Percentiles rank a stretch among this genome's conserved stretches.
Evolutionary conservation across 1,284 basidiomycete genomes (phyloP).

Genomic region (Pterulicium gracile): DNA sequence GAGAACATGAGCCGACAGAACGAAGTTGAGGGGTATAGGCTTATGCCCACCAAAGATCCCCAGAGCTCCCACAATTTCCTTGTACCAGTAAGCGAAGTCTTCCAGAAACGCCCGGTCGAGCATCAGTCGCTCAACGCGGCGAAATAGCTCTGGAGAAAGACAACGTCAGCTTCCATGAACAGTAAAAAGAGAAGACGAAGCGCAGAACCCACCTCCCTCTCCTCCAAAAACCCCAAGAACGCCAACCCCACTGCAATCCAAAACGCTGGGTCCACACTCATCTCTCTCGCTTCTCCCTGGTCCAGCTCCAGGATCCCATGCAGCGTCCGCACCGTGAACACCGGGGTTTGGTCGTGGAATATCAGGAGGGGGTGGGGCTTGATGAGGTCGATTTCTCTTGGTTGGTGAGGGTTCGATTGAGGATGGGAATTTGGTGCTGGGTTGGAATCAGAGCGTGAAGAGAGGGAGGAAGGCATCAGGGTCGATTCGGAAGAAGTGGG

Average conservation of each 20-base stretch:
- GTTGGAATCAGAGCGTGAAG: neutral
- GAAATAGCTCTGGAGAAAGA: conserved; percentile 10
- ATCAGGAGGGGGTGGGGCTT: neutral
- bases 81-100: too few species aligned
- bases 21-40: too few species aligned
- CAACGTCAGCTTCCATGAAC: neutral
- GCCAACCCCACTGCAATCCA: conserved; percentile 65
- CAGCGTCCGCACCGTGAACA: conserved; percentile 44
- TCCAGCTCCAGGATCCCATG: conserved; percentile 58
- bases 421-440: neutral
- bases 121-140: conserved; percentile 11
- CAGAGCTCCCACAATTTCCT: too few species aligned
- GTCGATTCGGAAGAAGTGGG: neutral
- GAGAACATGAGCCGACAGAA: too few species aligned
- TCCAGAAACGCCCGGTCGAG: too few species aligned
- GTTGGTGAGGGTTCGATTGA: neutral
- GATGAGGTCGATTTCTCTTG: neutral
- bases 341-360: conserved; percentile 56
- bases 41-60: too few species aligned
- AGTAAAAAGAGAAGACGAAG: neutral
- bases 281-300: conserved; percentile 35
- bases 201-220: conserved; percentile 49
- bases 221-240: conserved; percentile 65
- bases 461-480: conserved; percentile 4
- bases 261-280: conserved; percentile 67